phyloP scores from a whole-genome alignment of 441 rosid genomes.

The Cnidoscolus chayamansa region DNA sequence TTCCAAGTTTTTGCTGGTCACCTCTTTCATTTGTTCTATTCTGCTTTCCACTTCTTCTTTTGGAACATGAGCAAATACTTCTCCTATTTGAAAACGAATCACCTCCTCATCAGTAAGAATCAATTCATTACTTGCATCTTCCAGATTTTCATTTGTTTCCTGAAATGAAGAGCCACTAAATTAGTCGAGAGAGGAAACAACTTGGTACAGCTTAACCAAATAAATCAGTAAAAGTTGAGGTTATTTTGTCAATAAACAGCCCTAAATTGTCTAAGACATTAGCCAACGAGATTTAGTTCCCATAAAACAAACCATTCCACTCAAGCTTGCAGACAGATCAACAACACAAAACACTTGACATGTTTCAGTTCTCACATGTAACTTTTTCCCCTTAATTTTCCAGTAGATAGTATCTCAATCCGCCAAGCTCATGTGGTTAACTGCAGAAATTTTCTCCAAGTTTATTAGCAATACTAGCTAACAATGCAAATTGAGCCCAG shows the following conservation, averaged over 20 bases:
- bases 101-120: constrained; percentile 86
- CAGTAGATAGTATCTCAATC: neutral
- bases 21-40: constrained; percentile 75
- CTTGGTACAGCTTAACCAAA: neutral
- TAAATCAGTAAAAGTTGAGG: neutral
- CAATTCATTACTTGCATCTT: constrained; percentile 85
- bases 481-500: neutral
- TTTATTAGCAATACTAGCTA: neutral
- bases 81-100: constrained; percentile 78
- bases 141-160: constrained; percentile 81
- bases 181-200: constrained; percentile 2
- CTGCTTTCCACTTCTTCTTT: constrained; percentile 79
- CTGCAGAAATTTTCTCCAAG: neutral
- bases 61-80: constrained; percentile 80
- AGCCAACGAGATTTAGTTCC: no score
- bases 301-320: neutral
- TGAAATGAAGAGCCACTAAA: constrained; percentile 21
- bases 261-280: neutral
- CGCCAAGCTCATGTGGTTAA: neutral
- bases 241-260: neutral
- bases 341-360: no score
- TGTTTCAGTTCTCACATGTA: no score
- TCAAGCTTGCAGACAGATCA: neutral
- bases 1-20: constrained; percentile 53
- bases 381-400: no score